Percentiles rank a stretch among this genome's conserved stretches.
These are phyloP conservation scores for Xylariaceae sp. DNA, from an alignment of 2,329 filamentous ascomycete genomes.

Conservation along the genomic window DNA sequence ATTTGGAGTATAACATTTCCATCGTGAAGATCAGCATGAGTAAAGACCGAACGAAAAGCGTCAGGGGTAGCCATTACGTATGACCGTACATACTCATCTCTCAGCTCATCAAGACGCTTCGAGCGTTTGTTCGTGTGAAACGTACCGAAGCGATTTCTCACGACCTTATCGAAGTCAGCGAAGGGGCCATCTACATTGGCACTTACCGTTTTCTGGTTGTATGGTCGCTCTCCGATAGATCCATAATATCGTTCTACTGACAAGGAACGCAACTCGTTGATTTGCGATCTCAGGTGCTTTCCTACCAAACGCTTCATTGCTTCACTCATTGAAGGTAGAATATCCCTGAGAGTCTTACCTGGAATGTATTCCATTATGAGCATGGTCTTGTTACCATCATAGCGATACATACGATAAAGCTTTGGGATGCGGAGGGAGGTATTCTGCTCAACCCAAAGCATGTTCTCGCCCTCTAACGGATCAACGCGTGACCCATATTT, in stretches of 20 bases:
- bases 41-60: neutral
- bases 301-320: neutral
- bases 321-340: neutral
- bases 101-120: neutral
- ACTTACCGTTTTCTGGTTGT: neutral
- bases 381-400: neutral
- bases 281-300: neutral
- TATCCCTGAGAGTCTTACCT: neutral
- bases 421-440: constrained; percentile 4
- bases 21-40: constrained; percentile 1
- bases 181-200: neutral
- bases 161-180: neutral
- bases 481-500: constrained; percentile 1
- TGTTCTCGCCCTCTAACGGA: constrained; percentile 7
- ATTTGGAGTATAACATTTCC: neutral
- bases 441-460: constrained; percentile 8
- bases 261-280: constrained; percentile 5
- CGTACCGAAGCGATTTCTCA: neutral
- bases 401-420: constrained; percentile 10
- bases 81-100: neutral
- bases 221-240: constrained; percentile 2
- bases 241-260: constrained; percentile 4
- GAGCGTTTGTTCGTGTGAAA: rapidly evolving
- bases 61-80: neutral
- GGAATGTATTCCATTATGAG: constrained; percentile 9